Evolutionary conservation across 169 alveolate genomes (phyloP), one percentile per base, ranked within the genome.

Genomic region (Condylostoma magnum): DNA sequence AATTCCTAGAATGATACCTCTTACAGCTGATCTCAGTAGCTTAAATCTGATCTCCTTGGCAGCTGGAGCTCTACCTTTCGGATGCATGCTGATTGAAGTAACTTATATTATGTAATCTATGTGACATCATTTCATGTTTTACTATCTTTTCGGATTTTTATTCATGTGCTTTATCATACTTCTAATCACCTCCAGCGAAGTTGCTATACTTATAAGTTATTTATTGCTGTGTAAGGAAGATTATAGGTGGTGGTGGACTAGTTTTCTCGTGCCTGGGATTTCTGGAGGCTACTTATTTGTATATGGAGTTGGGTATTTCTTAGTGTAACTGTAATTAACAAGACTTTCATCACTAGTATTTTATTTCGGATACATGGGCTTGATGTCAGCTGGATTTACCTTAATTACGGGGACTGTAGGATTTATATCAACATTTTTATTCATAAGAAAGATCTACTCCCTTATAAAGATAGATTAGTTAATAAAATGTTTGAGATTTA

Each of bases 221-320:
- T 70, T 83, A 33, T 66, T 82, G 54, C 80, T 85, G 38, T 81
- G 88, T 76, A 76, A 83, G 70, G 91, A 85, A 50, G 93, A 90
- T 53, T 86, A 86, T 78, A 74, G 83, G 51, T 90, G 95, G 93
- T 90, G 95, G 95, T 90, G 95, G 95, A 52, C 86, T 34, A 84
- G 93, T 20, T 86, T 82, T 60, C 43, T 80, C 50, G 84, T 92
- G 1, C 76, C 92, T 20, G 93, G 89, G 6, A 70, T 85, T 15
- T 80, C 91, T 18, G 94, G 93, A 18, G 48, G 83, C 34, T 87
- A 87, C 60, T 79, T 90, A 22, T 81, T 90, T 55, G 78, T 78
- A 4, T 86, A 86, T 75, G 82, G 93, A 4, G 57, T 88, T 31
- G 63, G 82, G 48, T 90, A 90, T 53, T 86, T 52, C 58, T 72